These are phyloP conservation scores for Desmodesmus armatus DNA, from an alignment of 139 green algal genomes.

Conservation along the genomic window DNA sequence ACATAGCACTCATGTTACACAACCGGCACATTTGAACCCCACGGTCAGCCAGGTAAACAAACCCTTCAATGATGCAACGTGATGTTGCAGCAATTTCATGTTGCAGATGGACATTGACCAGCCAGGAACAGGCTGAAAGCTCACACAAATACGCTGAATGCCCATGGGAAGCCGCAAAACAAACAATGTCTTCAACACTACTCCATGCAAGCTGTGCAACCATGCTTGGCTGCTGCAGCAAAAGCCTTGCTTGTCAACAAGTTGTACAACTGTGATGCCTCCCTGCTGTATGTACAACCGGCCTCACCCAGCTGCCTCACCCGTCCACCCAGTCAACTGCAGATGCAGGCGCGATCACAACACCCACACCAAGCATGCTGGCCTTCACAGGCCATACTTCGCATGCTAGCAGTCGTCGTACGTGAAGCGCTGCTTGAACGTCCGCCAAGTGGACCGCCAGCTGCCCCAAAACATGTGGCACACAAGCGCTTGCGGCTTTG, in stretches of 20 bases:
- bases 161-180: too few relatives aligned
- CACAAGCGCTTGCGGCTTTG: not conserved
- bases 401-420: not conserved
- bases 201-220: too few relatives aligned
- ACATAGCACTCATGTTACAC: too few relatives aligned
- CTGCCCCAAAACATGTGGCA: slow-evolving; percentile 37
- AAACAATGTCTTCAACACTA: too few relatives aligned
- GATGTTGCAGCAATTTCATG: too few relatives aligned
- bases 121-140: too few relatives aligned
- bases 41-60: too few relatives aligned
- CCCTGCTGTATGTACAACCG: not conserved
- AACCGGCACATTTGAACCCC: too few relatives aligned
- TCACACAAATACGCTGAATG: too few relatives aligned
- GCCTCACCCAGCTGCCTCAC: not conserved
- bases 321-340: not conserved
- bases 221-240: too few relatives aligned
- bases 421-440: not conserved
- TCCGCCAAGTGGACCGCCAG: slow-evolving; percentile 17
- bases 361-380: not conserved
- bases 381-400: not conserved
- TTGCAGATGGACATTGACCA: too few relatives aligned
- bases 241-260: not conserved
- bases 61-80: too few relatives aligned
- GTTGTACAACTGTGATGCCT: not conserved
- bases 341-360: not conserved